Percentiles rank a stretch among this genome's conserved stretches.
These are phyloP conservation scores for Tetracladium marchalianum DNA, from an alignment of 495 filamentous ascomycete genomes.

Conservation along the genomic window DNA sequence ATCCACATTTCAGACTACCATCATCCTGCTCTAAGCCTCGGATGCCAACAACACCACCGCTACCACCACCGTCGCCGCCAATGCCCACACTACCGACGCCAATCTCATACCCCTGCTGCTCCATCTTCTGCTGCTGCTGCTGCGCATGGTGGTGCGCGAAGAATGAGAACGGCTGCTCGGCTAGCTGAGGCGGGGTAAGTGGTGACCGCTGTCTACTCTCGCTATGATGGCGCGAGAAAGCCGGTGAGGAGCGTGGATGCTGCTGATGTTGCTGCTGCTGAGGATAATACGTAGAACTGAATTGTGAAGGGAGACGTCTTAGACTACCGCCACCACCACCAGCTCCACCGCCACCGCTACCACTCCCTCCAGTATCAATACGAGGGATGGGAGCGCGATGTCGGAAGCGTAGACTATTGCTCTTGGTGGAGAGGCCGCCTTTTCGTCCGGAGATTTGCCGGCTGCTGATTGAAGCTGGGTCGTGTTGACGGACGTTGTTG, in stretches of 20 bases:
- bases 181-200: not conserved
- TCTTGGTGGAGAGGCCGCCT: constrained; percentile 42
- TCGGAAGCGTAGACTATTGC: constrained; percentile 7
- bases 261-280: constrained; percentile 11
- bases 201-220: too few species aligned
- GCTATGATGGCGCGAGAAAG: too few species aligned
- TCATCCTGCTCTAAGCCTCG: too few species aligned
- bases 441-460: constrained; percentile 45
- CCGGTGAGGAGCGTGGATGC: too few species aligned
- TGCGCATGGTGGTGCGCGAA: too few species aligned
- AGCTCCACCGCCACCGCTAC: not conserved
- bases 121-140: constrained; percentile 5
- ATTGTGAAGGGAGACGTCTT: not conserved
- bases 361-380: not conserved
- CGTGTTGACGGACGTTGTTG: too few species aligned
- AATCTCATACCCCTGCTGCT: constrained; percentile 8
- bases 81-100: too few species aligned
- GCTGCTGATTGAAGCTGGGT: constrained; percentile 28
- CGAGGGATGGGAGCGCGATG: not conserved
- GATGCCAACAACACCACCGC: too few species aligned
- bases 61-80: too few species aligned
- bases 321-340: not conserved
- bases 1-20: too few species aligned
- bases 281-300: too few species aligned
- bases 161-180: not conserved